Base-by-base conservation (phyloP, 805 yeast genomes). In the Pichia exigua region DNA sequence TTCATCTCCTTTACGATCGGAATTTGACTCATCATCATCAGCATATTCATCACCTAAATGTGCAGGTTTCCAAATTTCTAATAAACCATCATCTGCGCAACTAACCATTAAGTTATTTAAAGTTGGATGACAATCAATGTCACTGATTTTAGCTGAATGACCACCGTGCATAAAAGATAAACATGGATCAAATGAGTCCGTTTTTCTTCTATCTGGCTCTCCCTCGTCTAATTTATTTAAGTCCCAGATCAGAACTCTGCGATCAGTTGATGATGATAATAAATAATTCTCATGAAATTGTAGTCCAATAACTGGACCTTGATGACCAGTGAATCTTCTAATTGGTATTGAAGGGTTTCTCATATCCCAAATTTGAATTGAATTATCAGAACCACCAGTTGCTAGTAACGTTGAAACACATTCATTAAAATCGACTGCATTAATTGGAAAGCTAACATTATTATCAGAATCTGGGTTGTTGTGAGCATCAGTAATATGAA, bases 151-250 rank as follows among this genome's bases (percentile, higher is more conserved):
- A 46, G 78, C 79, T 2, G 90, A 80, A 68, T 89, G 96, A 13
- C 96, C 96, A 17, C 95, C 96, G 66, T 90, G 96, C 61, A 87
- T 77, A 62, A 87, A 89, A 24, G 70, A 68, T 52, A 89, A 74
- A 64, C 89, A 85, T 7, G 96, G 94, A 56, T 90, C 95, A 12
- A 81, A 79, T 54, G 77, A 78, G 38, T 76, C 76, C 28, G 75
- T 74, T 42, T 63, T 62, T 55, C 78, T 83, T 57, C 77, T 85
- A 48, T 72, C 76, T 55, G 76, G 79, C 35, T 79, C 84, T 9
- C 75, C 77, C 50, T 80, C 81, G 30, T 74, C 78, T 52, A 85
- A 66, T 53, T 74, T 73, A 52, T 73, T 71, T 56, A 89, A 71
- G 60, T 89, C 89, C 96, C 96, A 89, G 30, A 82, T 61, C 46